Percentiles rank a stretch among this genome's conserved stretches.
phyloP scores from a whole-genome alignment of 306 rosid species.

The Ormosia semicastrata region DNA sequence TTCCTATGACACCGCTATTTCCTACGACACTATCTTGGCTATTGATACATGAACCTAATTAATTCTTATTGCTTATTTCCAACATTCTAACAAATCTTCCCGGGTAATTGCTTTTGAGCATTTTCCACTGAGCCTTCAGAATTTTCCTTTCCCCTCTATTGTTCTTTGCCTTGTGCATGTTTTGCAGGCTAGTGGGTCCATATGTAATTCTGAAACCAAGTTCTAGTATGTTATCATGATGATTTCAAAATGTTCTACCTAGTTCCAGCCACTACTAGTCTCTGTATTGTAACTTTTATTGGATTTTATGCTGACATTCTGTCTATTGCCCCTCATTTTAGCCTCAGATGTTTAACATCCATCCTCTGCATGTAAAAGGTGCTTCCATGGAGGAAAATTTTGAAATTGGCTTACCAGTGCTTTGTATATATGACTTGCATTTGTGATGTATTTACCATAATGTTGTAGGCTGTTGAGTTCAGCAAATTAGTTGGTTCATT shows the following conservation, averaged over 20 bases:
- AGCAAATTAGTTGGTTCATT: conserved; percentile 82
- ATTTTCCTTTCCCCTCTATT: background rate
- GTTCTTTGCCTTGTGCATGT: background rate
- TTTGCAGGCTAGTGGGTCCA: background rate
- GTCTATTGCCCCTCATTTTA: conserved; percentile 5
- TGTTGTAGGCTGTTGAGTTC: conserved; percentile 89
- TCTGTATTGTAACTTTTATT: background rate
- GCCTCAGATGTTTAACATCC: background rate
- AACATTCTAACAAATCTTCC: no score
- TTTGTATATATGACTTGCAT: conserved; percentile 23
- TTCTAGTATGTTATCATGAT: background rate
- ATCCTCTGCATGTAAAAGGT: conserved; percentile 15
- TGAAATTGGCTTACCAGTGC: background rate
- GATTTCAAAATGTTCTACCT: background rate
- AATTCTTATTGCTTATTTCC: no score
- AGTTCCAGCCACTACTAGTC: background rate
- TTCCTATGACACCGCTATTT: no score
- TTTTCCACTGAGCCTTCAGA: background rate
- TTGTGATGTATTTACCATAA: conserved; percentile 22
- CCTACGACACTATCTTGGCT: no score
- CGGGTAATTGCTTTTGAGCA: background rate
- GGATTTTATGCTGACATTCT: conserved; percentile 4
- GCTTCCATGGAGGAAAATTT: background rate
- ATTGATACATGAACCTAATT: no score
- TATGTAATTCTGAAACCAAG: background rate